Percentiles rank a stretch among this genome's conserved stretches.
Evolutionary conservation across 2,329 filamentous ascomycete genomes (phyloP).

Genomic region (Colletotrichum ledebouriae): DNA sequence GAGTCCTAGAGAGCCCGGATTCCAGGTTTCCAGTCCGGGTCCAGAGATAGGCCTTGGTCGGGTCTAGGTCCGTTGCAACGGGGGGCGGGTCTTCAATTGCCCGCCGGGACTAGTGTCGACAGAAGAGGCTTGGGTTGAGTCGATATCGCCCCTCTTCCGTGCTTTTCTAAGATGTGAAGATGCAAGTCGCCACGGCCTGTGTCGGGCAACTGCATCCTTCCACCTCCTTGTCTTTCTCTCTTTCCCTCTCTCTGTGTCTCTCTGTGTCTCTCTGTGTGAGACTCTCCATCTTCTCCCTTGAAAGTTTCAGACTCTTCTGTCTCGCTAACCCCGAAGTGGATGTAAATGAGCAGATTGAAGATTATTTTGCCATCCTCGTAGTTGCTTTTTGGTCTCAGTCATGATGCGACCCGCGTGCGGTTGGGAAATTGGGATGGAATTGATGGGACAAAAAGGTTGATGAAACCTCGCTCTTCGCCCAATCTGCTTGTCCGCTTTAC

Average conservation of each 20-base stretch:
- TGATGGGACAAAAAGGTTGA: slow-evolving; percentile 2
- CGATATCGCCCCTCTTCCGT: slow-evolving; percentile 12
- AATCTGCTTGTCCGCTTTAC: slow-evolving; percentile 1
- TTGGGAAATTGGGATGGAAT: not conserved
- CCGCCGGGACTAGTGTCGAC: slow-evolving; percentile 33
- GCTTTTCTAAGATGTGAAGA: slow-evolving; percentile 19
- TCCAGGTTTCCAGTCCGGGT: slow-evolving; percentile 35
- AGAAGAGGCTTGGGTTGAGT: slow-evolving; percentile 32
- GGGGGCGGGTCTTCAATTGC: slow-evolving; percentile 38
- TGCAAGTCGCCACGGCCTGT: slow-evolving; percentile 29
- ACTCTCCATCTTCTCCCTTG: not conserved
- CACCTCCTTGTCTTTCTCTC: not conserved
- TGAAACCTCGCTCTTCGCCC: slow-evolving; percentile 9
- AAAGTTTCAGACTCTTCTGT: slow-evolving; percentile 4
- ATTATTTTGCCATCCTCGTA: not conserved
- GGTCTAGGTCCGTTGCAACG: slow-evolving; percentile 25
- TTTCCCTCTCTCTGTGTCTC: too few relatives aligned
- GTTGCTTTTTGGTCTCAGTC: not conserved
- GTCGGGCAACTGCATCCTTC: slow-evolving; percentile 13
- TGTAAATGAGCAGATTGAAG: not conserved
- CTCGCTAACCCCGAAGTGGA: slow-evolving; percentile 6
- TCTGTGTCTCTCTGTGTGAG: too few relatives aligned
- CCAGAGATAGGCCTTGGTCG: slow-evolving; percentile 26
- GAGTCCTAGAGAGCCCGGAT: slow-evolving; percentile 30
- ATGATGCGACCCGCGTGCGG: not conserved